These are phyloP conservation scores for Plectranthus barbatus DNA, from an alignment of 257 asterid genomes.

Conservation along the genomic window DNA sequence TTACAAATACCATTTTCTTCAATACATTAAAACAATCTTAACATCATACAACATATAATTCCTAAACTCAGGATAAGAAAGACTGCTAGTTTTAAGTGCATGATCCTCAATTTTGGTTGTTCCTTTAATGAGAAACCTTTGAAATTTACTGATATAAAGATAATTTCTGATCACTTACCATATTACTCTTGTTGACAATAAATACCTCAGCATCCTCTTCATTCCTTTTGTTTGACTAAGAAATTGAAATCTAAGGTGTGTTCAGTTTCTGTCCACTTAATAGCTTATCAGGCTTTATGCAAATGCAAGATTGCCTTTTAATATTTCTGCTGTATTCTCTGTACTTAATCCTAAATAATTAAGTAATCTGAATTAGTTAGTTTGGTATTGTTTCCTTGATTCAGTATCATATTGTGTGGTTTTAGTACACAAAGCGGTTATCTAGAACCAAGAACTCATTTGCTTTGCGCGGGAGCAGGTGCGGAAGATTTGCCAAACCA, in stretches of 20 bases:
- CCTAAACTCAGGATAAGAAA: neutral
- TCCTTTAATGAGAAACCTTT: neutral
- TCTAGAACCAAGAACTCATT: neutral
- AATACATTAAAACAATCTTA: neutral
- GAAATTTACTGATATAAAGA: neutral
- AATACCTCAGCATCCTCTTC: neutral
- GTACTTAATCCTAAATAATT: neutral
- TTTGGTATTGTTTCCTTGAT: neutral
- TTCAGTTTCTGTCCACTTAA: neutral
- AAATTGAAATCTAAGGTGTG: neutral
- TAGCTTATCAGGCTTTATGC: neutral
- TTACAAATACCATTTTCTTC: neutral
- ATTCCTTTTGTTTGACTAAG: neutral
- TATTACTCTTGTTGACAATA: neutral
- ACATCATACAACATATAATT: neutral
- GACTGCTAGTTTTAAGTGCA: neutral
- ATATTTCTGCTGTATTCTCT: too few relatives aligned
- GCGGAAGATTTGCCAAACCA: conserved; percentile 85
- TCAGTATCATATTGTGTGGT: neutral
- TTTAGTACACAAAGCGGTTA: neutral
- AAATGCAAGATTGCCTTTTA: neutral
- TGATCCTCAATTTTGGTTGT: neutral
- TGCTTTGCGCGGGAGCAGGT: conserved; percentile 42
- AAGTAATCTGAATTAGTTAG: neutral
- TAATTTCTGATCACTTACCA: neutral